Evolutionary conservation across 768 basidiomycete genomes (phyloP).

Genomic region (Fomitopsis serialis): DNA sequence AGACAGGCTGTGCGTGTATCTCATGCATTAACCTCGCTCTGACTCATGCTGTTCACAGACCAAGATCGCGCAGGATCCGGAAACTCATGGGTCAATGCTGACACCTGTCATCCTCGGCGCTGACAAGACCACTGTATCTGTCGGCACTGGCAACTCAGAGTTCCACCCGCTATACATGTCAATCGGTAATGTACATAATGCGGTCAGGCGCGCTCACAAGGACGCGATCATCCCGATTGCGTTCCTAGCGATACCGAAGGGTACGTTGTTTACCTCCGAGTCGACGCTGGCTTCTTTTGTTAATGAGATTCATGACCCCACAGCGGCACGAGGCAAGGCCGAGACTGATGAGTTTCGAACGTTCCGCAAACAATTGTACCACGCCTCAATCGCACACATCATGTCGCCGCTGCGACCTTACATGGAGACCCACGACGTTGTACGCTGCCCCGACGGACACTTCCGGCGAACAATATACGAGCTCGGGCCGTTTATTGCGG

Average conservation of each 20-base stretch:
- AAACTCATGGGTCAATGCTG: conserved; percentile 15
- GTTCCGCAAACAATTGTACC: conserved; percentile 11
- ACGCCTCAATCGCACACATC: conserved; percentile 5
- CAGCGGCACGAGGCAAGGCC: neutral
- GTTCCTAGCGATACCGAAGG: conserved; percentile 28
- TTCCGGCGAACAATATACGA: conserved; percentile 22
- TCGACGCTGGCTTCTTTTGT: neutral
- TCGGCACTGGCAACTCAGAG: conserved; percentile 18
- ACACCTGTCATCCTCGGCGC: conserved; percentile 19
- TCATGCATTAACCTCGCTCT: too few relatives aligned
- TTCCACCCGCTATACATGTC: conserved; percentile 24
- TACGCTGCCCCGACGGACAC: conserved; percentile 21
- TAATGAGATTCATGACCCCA: too few relatives aligned
- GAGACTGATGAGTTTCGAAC: conserved; percentile 4
- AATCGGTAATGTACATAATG: conserved; percentile 18
- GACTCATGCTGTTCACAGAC: too few relatives aligned
- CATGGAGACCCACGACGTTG: conserved; percentile 12
- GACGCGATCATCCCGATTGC: conserved; percentile 10
- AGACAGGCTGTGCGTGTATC: conserved; percentile 25
- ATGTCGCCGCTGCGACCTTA: conserved; percentile 4
- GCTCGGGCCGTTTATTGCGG: conserved; percentile 25
- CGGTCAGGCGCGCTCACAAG: conserved; percentile 15
- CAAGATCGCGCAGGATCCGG: conserved; percentile 1
- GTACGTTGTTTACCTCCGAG: too few relatives aligned
- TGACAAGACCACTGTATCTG: conserved; percentile 23